Percentiles rank a stretch among this genome's conserved stretches.
phyloP scores from a whole-genome alignment of 148 eudicot genomes.

The Agrostemma githago region DNA sequence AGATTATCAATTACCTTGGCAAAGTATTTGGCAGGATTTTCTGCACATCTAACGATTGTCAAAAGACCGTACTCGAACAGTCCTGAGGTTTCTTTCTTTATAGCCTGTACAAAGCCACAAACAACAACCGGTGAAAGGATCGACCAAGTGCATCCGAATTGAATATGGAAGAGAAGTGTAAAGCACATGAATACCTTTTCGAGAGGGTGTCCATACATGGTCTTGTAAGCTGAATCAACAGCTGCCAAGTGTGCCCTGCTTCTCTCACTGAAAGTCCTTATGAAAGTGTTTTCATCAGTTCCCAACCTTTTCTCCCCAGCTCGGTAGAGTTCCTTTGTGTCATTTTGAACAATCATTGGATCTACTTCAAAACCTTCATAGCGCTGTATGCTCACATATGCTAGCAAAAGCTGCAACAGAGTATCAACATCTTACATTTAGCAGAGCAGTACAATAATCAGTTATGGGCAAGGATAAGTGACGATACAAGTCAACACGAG shows the following conservation, averaged over 20 bases:
- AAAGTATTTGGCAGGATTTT: conserved; percentile 47
- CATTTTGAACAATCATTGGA: conserved; percentile 47
- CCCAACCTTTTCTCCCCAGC: conserved; percentile 92
- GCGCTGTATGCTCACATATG: conserved; percentile 44
- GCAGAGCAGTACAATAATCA: not conserved
- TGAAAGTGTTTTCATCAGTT: conserved; percentile 77
- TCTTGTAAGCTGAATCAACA: conserved; percentile 48
- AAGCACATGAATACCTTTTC: conserved; percentile 33
- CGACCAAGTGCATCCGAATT: not conserved
- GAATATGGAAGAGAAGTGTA: not conserved
- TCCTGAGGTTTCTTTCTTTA: conserved; percentile 62
- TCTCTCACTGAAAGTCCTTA: conserved; percentile 62
- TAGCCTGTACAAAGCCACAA: conserved; percentile 29
- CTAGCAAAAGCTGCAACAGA: conserved; percentile 60
- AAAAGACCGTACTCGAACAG: conserved; percentile 39
- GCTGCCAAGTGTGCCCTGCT: conserved; percentile 77
- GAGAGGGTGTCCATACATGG: conserved; percentile 47
- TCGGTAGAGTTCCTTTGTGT: conserved; percentile 65
- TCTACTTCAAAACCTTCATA: conserved; percentile 86
- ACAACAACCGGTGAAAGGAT: not conserved
- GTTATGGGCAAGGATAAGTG: not conserved
- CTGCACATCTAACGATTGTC: conserved; percentile 43
- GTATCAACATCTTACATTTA: conserved; percentile 4
- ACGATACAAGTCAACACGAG: not conserved
- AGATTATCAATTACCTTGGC: conserved; percentile 38